phyloP scores from a whole-genome alignment of 176 grass and related monocot species.

The Oryza australiensis region DNA sequence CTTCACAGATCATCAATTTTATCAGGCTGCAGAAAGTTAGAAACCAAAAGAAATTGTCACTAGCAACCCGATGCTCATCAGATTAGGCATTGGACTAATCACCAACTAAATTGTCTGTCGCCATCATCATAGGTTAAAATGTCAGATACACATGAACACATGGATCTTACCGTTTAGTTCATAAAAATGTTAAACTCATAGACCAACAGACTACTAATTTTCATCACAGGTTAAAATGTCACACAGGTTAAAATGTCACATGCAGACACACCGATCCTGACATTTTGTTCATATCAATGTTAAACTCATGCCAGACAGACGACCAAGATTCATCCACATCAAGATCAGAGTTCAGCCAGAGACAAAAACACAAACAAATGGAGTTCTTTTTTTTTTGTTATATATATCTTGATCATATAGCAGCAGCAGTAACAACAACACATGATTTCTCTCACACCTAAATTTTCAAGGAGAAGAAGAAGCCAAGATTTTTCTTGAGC shows the following conservation, averaged over 20 bases:
- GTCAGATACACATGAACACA: neutral
- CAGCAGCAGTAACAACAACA: neutral
- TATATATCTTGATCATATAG: slow-evolving; percentile 47
- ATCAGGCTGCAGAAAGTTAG: no score
- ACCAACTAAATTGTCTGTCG: slow-evolving; percentile 29
- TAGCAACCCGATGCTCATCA: slow-evolving; percentile 29
- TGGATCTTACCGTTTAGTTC: neutral
- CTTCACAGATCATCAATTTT: neutral
- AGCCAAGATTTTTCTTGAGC: slow-evolving; percentile 9
- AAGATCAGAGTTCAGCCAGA: neutral
- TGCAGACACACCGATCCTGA: neutral
- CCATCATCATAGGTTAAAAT: neutral
- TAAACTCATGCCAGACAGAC: neutral
- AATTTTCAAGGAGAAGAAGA: neutral
- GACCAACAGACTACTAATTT: neutral
- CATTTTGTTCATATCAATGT: neutral
- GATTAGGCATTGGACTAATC: slow-evolving; percentile 32
- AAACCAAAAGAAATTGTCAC: neutral
- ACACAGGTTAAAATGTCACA: neutral
- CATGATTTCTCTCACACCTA: slow-evolving; percentile 27
- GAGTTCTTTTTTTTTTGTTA: slow-evolving; percentile 11
- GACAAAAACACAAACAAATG: slow-evolving; percentile 26
- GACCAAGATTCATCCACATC: neutral
- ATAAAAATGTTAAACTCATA: neutral
- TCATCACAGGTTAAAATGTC: neutral